Evolutionary conservation across 805 yeast species (phyloP).

Genomic region (Blastobotrys parvus): DNA sequence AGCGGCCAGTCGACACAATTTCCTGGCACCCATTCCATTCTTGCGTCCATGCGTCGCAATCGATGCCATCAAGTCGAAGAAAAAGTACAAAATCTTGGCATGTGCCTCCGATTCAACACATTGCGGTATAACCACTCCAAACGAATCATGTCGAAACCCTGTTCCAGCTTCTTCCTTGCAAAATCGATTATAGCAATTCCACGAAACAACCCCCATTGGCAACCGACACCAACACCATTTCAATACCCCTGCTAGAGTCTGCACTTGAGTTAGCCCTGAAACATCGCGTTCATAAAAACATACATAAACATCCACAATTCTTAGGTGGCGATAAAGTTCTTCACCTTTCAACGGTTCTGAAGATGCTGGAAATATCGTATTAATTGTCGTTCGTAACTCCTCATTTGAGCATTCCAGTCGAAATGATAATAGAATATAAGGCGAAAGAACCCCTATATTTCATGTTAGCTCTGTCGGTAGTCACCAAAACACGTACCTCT

Average conservation of each 20-base stretch:
- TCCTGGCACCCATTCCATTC: slow-evolving; percentile 71
- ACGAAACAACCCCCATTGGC: slow-evolving; percentile 70
- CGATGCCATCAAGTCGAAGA: slow-evolving; percentile 69
- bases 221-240: slow-evolving; percentile 84
- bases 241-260: slow-evolving; percentile 59
- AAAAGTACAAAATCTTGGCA: slow-evolving; percentile 83
- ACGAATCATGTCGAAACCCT: slow-evolving; percentile 63
- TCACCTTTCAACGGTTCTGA: slow-evolving; percentile 39
- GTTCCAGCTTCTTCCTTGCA: slow-evolving; percentile 55
- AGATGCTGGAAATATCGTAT: slow-evolving; percentile 52
- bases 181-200: slow-evolving; percentile 74
- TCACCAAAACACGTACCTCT: slow-evolving; percentile 36
- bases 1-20: slow-evolving; percentile 73
- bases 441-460: slow-evolving; percentile 44
- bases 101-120: slow-evolving; percentile 78
- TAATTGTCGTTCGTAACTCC: slow-evolving; percentile 49
- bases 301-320: slow-evolving; percentile 48
- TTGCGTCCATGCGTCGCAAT: slow-evolving; percentile 71
- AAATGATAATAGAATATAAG: slow-evolving; percentile 69
- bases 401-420: slow-evolving; percentile 51
- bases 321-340: slow-evolving; percentile 37
- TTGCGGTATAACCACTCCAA: slow-evolving; percentile 74
- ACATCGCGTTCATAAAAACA: not conserved
- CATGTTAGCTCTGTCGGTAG: not conserved
- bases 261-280: slow-evolving; percentile 1